phyloP scores from a whole-genome alignment of 148 eudicot genomes.

The Amaranthus palmeri region DNA sequence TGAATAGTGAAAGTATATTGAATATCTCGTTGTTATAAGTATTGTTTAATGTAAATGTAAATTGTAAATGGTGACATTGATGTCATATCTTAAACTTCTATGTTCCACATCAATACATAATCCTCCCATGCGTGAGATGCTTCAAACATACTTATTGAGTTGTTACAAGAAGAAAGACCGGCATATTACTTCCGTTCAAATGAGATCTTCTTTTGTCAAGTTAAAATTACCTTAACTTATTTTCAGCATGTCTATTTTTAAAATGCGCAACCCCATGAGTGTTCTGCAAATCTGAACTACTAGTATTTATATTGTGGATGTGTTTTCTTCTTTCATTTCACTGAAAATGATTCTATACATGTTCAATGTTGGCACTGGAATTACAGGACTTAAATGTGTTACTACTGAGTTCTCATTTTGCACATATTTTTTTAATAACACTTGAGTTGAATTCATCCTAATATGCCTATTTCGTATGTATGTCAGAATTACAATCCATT shows the following conservation, averaged over 20 bases:
- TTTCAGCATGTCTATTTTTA: no score
- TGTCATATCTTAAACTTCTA: no score
- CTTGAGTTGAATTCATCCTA: constrained; percentile 6
- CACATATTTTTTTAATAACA: neutral
- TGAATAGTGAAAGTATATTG: no score
- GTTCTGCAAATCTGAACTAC: no score
- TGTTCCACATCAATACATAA: neutral
- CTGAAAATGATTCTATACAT: neutral
- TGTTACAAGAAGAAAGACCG: neutral
- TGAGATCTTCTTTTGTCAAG: neutral
- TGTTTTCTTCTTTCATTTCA: neutral
- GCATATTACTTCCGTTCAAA: neutral
- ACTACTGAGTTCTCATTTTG: neutral
- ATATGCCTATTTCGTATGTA: constrained; percentile 9
- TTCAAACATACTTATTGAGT: neutral
- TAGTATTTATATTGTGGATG: neutral
- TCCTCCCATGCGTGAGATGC: neutral
- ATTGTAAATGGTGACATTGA: no score
- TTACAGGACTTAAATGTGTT: neutral
- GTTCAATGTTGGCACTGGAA: neutral
- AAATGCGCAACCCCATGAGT: neutral
- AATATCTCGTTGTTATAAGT: no score
- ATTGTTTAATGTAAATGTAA: no score
- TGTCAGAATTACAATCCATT: constrained; percentile 34
- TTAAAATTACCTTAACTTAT: neutral